Conservation (phyloP, 2,329 filamentous ascomycete species). For the Massarina eburnea region DNA sequence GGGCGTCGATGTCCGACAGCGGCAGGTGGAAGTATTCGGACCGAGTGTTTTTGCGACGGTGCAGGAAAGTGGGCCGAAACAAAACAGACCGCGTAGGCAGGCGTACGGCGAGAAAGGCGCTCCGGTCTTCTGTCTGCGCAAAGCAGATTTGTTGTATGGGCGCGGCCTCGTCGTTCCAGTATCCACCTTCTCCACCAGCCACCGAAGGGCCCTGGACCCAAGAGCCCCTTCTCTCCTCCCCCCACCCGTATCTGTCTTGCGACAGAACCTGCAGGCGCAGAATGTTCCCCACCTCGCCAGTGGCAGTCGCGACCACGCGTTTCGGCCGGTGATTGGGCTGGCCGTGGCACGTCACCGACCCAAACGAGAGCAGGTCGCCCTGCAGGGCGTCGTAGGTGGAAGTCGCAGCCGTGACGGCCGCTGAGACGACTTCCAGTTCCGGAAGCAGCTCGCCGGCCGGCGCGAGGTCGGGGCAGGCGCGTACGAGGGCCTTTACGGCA, state of each 20-base stretch:
- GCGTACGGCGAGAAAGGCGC: conserved; percentile 55
- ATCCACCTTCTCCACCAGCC: conserved; percentile 48
- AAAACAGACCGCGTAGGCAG: conserved; percentile 49
- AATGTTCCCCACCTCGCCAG: conserved; percentile 61
- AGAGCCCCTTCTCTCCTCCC: conserved; percentile 43
- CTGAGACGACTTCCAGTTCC: conserved; percentile 26
- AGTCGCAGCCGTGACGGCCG: conserved; percentile 32
- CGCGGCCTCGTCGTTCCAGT: conserved; percentile 58
- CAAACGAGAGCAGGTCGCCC: conserved; percentile 57
- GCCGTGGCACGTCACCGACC: conserved; percentile 54
- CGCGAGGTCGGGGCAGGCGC: conserved; percentile 24
- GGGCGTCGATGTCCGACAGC: conserved; percentile 58
- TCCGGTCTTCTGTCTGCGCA: conserved; percentile 46
- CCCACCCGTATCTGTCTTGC: conserved; percentile 59
- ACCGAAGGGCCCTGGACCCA: conserved; percentile 53
- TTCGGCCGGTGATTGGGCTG: conserved; percentile 26
- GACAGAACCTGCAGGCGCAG: conserved; percentile 58
- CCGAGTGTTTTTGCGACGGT: conserved; percentile 11
- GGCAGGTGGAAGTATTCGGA: conserved; percentile 27
- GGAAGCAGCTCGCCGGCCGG: conserved; percentile 24
- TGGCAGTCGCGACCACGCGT: conserved; percentile 35
- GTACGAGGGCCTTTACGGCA: conserved; percentile 18
- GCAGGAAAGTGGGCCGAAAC: conserved; percentile 43
- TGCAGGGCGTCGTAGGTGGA: conserved; percentile 43
- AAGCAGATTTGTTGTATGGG: conserved; percentile 60